Base-by-base conservation (phyloP, 2,329 filamentous ascomycete species). In the Seiridium unicorne region DNA sequence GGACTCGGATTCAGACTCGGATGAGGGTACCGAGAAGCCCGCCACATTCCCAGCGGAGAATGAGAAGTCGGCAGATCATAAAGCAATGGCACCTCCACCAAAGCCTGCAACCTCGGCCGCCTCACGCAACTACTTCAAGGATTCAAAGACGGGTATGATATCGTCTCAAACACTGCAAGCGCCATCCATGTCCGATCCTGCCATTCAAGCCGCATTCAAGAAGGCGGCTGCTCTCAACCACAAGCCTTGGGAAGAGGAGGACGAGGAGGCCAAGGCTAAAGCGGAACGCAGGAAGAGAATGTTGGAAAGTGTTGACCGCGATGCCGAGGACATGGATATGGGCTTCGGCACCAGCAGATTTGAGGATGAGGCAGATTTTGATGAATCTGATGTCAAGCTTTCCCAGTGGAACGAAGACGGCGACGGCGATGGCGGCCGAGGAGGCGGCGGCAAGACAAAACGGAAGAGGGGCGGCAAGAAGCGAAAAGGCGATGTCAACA, bases 311-410 rank as follows among this genome's bases (percentile, higher is more conserved):
- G 86, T 88, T 59, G 89, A 91, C 66, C 85, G 93, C 53, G 94
- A 98, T 72, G 87, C 93, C 53, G 88, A 94, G 60, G 94, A 99
- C 75, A 84, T 99, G 77, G 95, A 99, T 70, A 86, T 98, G 81
- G 94, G 93, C 62, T 98, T 99, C 70, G 95, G 95, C 40, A 91
- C 88, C 26, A 95, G 90, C 70, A 84, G 94, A 35, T 89, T 92
- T 69, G 93, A 91, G 58, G 95, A 97, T 69, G 93, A 93, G 55
- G 93, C 93, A 61, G 93, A 96, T 64, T 84, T 89, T 64, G 91
- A 93, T 31, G 78, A 76, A 71, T 81, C 79, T 48, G 87, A 84
- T 65, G 77, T 92, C 63, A 91, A 90, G 76, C 74, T 93, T 58
- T 87, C 85, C 44, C 78, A 86, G 68, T 91, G 91, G 81, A 84